Conservation (phyloP, 805 yeast species). For the Huiozyma naganishii region DNA sequence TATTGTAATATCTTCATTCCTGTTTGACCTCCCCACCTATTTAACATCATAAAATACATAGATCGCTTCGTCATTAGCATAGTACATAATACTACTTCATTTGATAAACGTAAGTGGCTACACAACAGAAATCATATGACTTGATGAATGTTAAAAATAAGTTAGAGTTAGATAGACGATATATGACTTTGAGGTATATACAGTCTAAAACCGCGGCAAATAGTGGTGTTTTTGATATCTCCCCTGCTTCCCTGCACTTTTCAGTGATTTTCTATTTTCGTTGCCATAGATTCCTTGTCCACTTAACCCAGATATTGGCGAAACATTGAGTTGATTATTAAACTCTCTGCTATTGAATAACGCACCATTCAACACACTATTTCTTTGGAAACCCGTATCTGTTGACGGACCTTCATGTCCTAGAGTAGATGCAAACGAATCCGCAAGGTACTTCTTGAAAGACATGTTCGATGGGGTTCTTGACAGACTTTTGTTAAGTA, state of each 20-base stretch:
- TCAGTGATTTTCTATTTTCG: not conserved
- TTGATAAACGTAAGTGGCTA: too few species aligned
- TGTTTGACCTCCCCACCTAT: not conserved
- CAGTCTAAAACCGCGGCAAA: slow-evolving; percentile 13
- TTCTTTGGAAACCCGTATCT: not conserved
- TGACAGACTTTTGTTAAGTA: slow-evolving; percentile 61
- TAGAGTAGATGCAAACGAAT: slow-evolving; percentile 38
- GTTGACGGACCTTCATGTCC: slow-evolving; percentile 1
- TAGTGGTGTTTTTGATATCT: slow-evolving; percentile 18
- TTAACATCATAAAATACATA: not conserved
- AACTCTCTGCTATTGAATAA: not conserved
- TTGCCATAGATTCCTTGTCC: not conserved
- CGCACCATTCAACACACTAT: not conserved
- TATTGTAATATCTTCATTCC: not conserved
- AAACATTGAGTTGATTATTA: not conserved
- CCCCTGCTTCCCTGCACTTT: slow-evolving; percentile 3
- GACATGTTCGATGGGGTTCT: slow-evolving; percentile 67
- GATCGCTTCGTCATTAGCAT: too few species aligned
- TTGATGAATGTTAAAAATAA: not conserved
- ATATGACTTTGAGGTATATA: too few species aligned
- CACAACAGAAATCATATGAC: not conserved
- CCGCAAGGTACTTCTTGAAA: slow-evolving; percentile 66
- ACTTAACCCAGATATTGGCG: slow-evolving; percentile 2
- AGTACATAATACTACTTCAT: too few species aligned
- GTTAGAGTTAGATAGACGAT: too few species aligned